Percentiles rank a stretch among this genome's conserved stretches.
These are phyloP conservation scores for Vanrija pseudolonga DNA, from an alignment of 1,284 basidiomycete species.

Conservation along the genomic window DNA sequence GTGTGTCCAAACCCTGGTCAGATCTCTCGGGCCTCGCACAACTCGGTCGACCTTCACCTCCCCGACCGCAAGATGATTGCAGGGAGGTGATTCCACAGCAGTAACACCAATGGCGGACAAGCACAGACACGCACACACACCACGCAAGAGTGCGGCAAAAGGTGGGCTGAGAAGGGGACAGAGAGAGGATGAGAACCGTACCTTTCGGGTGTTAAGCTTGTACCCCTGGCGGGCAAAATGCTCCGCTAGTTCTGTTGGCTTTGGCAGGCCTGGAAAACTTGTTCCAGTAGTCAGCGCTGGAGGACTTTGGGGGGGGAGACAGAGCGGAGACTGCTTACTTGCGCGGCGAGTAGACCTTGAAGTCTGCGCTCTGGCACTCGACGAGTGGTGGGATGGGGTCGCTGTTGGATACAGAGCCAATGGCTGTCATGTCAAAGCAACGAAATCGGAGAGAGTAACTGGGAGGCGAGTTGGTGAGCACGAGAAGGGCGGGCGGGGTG, in stretches of 20 bases:
- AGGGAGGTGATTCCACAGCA: too few relatives aligned
- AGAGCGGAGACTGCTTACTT: slow-evolving; percentile 25
- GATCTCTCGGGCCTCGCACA: too few relatives aligned
- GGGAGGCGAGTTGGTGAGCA: neutral
- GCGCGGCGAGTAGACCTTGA: slow-evolving; percentile 41
- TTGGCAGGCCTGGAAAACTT: slow-evolving; percentile 42
- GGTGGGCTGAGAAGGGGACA: neutral
- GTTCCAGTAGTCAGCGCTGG: neutral
- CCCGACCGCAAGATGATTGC: too few relatives aligned
- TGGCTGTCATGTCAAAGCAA: slow-evolving; percentile 35
- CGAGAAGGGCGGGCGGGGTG: too few relatives aligned
- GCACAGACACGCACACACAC: too few relatives aligned
- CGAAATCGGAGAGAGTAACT: slow-evolving; percentile 38
- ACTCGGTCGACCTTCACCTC: too few relatives aligned
- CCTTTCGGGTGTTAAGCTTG: slow-evolving; percentile 46
- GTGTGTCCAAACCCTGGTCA: too few relatives aligned
- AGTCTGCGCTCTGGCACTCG: slow-evolving; percentile 25
- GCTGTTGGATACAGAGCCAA: neutral
- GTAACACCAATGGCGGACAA: too few relatives aligned
- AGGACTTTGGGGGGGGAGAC: neutral
- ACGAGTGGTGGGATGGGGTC: slow-evolving; percentile 23
- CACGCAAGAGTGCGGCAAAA: too few relatives aligned
- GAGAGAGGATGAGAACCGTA: slow-evolving; percentile 9
- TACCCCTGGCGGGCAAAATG: slow-evolving; percentile 44
- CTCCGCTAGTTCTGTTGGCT: slow-evolving; percentile 38